Evolutionary conservation across 371 early-diverging fungal genomes (phyloP).

Genomic region (Circinella umbellata): DNA sequence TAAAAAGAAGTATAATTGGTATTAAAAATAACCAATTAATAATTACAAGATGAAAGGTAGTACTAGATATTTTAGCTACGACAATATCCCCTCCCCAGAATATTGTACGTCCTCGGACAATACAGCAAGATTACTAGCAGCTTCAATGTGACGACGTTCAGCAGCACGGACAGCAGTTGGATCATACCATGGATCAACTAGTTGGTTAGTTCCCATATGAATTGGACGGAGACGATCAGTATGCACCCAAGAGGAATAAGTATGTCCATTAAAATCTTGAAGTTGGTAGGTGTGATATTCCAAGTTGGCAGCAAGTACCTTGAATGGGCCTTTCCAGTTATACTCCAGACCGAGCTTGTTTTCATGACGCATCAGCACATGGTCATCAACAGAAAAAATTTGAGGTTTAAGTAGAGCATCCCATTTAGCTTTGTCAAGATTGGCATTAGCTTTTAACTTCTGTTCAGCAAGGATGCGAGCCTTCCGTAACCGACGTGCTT

Average conservation of each 20-base stretch:
- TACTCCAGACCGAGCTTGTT: conserved; percentile 11
- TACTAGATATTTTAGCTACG: background rate
- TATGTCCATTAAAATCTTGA: background rate
- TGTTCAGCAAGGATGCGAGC: conserved; percentile 20
- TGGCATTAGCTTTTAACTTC: conserved; percentile 10
- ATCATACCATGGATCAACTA: conserved; percentile 9
- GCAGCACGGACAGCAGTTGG: conserved; percentile 8
- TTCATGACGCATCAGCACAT: conserved; percentile 19
- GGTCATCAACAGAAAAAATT: conserved; percentile 17
- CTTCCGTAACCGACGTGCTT: conserved; percentile 1
- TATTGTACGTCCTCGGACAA: conserved; percentile 10
- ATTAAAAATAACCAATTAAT: too few relatives aligned
- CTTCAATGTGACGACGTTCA: background rate
- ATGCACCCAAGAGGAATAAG: conserved; percentile 20
- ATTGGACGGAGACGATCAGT: conserved; percentile 11
- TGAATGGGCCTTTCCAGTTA: conserved; percentile 20
- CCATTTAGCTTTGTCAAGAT: conserved; percentile 28
- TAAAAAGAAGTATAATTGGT: too few relatives aligned
- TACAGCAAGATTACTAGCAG: background rate
- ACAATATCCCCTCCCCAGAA: conserved; percentile 7
- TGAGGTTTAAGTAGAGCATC: conserved; percentile 16
- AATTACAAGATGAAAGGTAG: too few relatives aligned
- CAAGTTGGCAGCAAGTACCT: background rate
- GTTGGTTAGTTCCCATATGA: background rate
- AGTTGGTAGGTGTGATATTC: conserved; percentile 20